Conservation (phyloP, 139 green algal species). For the Tetraselmis chui region DNA sequence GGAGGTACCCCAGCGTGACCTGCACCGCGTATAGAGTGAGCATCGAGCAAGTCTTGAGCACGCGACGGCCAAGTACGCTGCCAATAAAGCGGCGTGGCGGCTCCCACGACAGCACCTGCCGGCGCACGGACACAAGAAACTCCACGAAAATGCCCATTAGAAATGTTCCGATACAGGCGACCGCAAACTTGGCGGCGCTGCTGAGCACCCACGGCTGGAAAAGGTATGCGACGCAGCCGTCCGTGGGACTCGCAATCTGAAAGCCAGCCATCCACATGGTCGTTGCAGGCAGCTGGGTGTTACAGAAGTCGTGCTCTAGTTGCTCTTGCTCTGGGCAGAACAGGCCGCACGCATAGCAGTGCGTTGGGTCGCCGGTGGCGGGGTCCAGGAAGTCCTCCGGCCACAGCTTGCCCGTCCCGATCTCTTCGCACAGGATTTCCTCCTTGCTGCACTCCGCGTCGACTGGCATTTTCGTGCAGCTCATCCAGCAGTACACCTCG, state of each 20-base stretch:
- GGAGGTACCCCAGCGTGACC: slow-evolving; percentile 16
- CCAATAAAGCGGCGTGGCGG: too few relatives aligned
- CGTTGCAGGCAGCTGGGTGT: slow-evolving; percentile 15
- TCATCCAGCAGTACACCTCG: slow-evolving; percentile 33
- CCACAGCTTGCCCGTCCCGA: slow-evolving; percentile 11
- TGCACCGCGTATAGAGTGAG: background rate
- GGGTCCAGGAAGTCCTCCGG: slow-evolving; percentile 15
- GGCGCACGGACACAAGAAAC: background rate
- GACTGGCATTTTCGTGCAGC: slow-evolving; percentile 7
- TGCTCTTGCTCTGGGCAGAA: too few relatives aligned
- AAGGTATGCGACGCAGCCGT: slow-evolving; percentile 25
- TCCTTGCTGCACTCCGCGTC: slow-evolving; percentile 1
- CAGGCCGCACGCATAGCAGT: slow-evolving; percentile 20
- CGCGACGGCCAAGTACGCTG: too few relatives aligned
- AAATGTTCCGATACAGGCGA: slow-evolving; percentile 28
- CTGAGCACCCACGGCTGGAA: slow-evolving; percentile 24
- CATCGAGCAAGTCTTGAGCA: background rate
- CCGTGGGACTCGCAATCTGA: background rate
- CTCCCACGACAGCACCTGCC: background rate
- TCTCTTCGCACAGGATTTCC: background rate
- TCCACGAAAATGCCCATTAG: slow-evolving; percentile 15
- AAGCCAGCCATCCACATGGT: slow-evolving; percentile 38
- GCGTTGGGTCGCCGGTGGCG: background rate
- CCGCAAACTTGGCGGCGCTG: slow-evolving; percentile 18
- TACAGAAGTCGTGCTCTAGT: slow-evolving; percentile 27